Conservation (phyloP, 2,329 filamentous ascomycete genomes). For the Penicillium sp. region DNA sequence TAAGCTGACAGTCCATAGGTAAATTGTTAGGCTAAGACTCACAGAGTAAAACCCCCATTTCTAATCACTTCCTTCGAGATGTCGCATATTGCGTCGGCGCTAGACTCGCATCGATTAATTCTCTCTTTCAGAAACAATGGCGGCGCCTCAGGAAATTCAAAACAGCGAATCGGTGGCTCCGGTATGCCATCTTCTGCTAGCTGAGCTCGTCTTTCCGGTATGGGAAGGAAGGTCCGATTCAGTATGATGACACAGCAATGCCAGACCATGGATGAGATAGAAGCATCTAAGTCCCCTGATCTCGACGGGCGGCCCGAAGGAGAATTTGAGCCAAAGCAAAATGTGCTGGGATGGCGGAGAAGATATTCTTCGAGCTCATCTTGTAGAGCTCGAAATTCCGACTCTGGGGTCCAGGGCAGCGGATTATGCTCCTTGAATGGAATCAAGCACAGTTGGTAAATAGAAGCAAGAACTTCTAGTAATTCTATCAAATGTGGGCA, state of each 20-base stretch:
- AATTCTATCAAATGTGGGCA: neutral
- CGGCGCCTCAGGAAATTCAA: neutral
- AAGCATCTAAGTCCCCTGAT: neutral
- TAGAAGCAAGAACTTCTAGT: neutral
- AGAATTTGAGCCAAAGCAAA: neutral
- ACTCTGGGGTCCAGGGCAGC: neutral
- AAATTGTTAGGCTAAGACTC: neutral
- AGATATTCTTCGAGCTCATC: neutral
- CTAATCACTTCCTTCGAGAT: neutral
- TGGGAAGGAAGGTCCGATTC: neutral
- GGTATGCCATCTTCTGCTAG: neutral
- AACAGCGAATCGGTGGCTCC: neutral
- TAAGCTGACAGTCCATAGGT: no score
- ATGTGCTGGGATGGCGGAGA: neutral
- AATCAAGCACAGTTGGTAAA: neutral
- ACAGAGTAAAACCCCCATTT: neutral
- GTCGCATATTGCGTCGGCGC: neutral
- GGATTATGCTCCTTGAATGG: neutral
- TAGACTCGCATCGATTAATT: neutral
- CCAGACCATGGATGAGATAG: neutral
- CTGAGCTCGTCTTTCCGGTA: neutral
- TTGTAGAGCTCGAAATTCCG: neutral
- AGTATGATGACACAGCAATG: neutral
- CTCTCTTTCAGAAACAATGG: neutral
- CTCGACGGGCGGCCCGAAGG: neutral